Percentiles rank a stretch among this genome's conserved stretches.
Evolutionary conservation across 139 green algal genomes (phyloP).

Genomic region (Raphidocelis subcapitata): DNA sequence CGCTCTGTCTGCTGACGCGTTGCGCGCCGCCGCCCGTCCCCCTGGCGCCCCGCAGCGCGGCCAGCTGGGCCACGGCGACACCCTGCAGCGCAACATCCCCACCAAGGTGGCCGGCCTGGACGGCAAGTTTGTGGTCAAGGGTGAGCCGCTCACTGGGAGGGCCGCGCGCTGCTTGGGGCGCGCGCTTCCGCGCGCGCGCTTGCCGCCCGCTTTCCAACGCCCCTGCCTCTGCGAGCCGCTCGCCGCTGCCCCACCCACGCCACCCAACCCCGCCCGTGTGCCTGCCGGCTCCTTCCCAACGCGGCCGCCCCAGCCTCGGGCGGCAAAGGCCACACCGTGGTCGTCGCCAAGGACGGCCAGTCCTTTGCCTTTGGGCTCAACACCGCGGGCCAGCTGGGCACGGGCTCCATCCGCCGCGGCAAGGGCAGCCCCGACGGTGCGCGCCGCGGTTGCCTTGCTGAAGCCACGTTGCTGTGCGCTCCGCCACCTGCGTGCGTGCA

Average conservation of each 20-base stretch:
- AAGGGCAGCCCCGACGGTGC: constrained; percentile 58
- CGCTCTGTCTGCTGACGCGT: no score
- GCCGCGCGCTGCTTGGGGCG: no score
- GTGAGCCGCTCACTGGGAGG: constrained; percentile 31
- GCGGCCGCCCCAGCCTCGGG: constrained; percentile 38
- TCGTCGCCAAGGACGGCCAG: constrained; percentile 65
- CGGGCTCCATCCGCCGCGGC: constrained; percentile 63
- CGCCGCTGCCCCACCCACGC: no score
- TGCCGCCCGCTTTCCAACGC: no score
- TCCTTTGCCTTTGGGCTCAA: constrained; percentile 82
- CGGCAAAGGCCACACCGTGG: constrained; percentile 73
- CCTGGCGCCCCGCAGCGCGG: constrained; percentile 57
- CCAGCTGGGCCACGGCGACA: constrained; percentile 88
- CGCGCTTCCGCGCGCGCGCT: no score
- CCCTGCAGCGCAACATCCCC: constrained; percentile 70
- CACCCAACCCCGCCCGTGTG: not conserved
- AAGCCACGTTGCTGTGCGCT: no score
- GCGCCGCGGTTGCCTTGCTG: not conserved
- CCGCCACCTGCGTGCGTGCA: no score
- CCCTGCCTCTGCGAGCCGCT: no score
- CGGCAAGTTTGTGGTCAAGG: constrained; percentile 49
- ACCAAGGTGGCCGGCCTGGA: constrained; percentile 57
- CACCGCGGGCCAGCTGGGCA: constrained; percentile 75
- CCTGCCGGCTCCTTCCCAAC: not conserved
- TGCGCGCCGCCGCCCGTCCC: not conserved